Conservation (phyloP, 495 filamentous ascomycete genomes). For the Bacidia rubella region DNA sequence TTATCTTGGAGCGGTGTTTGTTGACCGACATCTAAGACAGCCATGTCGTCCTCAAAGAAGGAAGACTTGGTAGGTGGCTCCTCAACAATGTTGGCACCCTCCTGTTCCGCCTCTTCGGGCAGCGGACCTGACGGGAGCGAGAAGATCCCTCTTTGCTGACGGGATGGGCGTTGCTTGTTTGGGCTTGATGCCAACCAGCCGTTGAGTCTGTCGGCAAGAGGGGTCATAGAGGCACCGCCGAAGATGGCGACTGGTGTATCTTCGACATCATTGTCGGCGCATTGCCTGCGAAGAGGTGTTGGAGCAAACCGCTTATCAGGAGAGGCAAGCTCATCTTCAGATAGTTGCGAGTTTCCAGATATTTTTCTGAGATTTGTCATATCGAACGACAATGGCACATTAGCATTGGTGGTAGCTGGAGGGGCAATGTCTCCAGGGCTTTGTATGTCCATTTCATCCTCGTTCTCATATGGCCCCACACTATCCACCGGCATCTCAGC, state of each 20-base stretch:
- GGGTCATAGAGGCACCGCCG: conserved; percentile 31
- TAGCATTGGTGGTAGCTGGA: neutral
- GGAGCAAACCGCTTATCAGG: conserved; percentile 19
- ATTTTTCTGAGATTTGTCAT: conserved; percentile 11
- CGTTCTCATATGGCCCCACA: no score
- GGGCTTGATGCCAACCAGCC: conserved; percentile 45
- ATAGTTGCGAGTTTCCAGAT: conserved; percentile 31
- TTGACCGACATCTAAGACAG: conserved; percentile 25
- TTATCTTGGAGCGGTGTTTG: conserved; percentile 19
- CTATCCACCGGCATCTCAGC: no score
- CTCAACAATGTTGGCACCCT: neutral
- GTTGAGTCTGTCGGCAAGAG: conserved; percentile 44
- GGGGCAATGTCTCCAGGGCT: neutral
- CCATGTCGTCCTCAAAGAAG: conserved; percentile 49
- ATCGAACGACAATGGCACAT: conserved; percentile 3
- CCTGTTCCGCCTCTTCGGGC: neutral
- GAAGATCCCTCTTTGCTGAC: conserved; percentile 29
- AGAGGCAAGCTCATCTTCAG: conserved; percentile 41
- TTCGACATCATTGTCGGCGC: conserved; percentile 24
- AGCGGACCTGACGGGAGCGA: conserved; percentile 21
- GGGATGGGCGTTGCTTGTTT: conserved; percentile 27
- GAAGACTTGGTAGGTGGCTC: conserved; percentile 26
- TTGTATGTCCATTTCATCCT: no score
- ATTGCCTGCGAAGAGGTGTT: conserved; percentile 17
- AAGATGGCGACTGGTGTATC: conserved; percentile 12